Evolutionary conservation across 2,329 filamentous ascomycete species (phyloP).

Genomic region (Aspergillus caelatus): DNA sequence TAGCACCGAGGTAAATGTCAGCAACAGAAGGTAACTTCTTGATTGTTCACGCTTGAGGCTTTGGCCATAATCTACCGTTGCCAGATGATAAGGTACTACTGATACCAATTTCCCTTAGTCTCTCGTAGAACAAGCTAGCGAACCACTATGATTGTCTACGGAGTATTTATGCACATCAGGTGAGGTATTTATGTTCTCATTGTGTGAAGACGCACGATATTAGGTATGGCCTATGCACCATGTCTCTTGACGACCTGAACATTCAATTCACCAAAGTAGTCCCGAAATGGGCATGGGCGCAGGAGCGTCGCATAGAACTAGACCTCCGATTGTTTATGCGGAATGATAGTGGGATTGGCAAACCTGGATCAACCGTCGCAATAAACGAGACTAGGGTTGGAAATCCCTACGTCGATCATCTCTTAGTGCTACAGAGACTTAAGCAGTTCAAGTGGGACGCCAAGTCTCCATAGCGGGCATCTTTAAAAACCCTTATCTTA

Average conservation of each 20-base stretch:
- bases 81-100: not conserved
- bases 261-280: not conserved
- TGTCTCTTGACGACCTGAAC: not conserved
- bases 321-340: not conserved
- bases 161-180: not conserved
- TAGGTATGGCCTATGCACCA: not conserved
- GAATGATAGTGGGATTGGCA: not conserved
- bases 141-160: not conserved
- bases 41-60: not conserved
- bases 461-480: not conserved
- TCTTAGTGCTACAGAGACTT: not conserved
- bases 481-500: not conserved
- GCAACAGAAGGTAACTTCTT: not conserved
- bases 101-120: not conserved
- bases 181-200: not conserved
- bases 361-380: not conserved
- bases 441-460: not conserved
- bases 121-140: not conserved
- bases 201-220: not conserved
- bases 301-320: not conserved
- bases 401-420: not conserved
- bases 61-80: not conserved
- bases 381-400: not conserved
- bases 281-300: too few relatives aligned
- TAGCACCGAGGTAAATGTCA: not conserved